Conservation (phyloP, 2,329 filamentous ascomycete species). For the Fusarium coicis region DNA sequence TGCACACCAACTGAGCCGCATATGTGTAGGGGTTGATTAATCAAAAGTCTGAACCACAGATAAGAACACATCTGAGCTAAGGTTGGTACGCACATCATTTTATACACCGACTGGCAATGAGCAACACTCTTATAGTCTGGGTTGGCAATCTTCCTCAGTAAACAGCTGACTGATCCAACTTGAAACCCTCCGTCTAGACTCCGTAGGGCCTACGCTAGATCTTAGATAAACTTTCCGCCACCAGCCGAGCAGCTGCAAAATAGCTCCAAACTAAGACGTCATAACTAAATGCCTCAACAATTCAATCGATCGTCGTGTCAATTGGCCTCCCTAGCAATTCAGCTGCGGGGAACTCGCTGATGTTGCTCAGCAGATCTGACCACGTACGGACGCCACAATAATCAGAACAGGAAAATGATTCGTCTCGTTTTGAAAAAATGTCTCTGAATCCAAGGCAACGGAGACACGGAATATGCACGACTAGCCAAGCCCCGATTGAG, state of each 20-base stretch:
- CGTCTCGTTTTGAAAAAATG: not conserved
- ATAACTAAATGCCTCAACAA: not conserved
- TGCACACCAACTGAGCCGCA: not conserved
- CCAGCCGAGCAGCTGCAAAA: not conserved
- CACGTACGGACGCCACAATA: not conserved
- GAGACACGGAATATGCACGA: not conserved
- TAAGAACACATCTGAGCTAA: not conserved
- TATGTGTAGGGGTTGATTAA: rapidly evolving
- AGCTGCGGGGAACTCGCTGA: not conserved
- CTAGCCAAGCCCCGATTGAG: not conserved
- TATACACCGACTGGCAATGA: not conserved
- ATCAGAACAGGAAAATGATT: not conserved
- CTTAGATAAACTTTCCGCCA: not conserved
- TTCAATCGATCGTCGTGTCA: rapidly evolving
- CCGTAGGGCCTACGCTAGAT: not conserved
- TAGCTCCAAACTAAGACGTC: not conserved
- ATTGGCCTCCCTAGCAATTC: not conserved
- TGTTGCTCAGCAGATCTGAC: not conserved
- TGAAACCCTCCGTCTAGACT: not conserved
- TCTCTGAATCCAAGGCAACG: not conserved
- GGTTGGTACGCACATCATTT: not conserved
- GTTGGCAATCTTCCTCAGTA: too few relatives aligned
- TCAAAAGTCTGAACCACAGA: not conserved
- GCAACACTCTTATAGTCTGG: not conserved
- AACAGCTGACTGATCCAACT: not conserved